phyloP scores from a whole-genome alignment of 495 filamentous ascomycete species.

The Lasiosphaeria ovina region DNA sequence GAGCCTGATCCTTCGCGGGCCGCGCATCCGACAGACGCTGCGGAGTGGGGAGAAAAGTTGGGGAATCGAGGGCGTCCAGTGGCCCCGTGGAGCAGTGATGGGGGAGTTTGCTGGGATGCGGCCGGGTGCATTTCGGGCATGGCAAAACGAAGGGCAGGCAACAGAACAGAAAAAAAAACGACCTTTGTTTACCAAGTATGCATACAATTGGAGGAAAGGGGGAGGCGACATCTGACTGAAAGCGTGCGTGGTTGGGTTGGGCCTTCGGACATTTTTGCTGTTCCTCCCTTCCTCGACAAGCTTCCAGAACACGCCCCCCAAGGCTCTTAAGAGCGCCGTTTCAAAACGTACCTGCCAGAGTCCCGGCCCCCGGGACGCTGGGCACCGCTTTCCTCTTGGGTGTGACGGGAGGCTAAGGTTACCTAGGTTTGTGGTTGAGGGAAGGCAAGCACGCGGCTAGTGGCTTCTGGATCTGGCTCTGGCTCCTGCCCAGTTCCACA shows the following conservation, averaged over 20 bases:
- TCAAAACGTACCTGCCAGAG: not conserved
- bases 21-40: conserved; percentile 14
- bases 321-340: too few relatives aligned
- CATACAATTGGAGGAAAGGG: too few relatives aligned
- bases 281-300: not conserved
- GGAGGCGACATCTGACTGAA: too few relatives aligned
- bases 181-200: too few relatives aligned
- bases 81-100: not conserved
- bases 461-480: not conserved
- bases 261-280: too few relatives aligned
- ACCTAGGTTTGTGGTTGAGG: not conserved
- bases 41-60: conserved; percentile 11
- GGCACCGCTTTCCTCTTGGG: not conserved
- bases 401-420: not conserved
- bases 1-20: conserved; percentile 17
- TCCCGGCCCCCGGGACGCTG: not conserved
- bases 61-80: conserved; percentile 3
- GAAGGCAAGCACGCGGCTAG: not conserved
- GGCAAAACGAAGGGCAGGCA: too few relatives aligned
- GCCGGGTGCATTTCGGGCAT: not conserved
- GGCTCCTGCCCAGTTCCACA: too few relatives aligned
- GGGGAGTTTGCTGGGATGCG: not conserved
- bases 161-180: too few relatives aligned
- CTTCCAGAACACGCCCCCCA: too few relatives aligned
- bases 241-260: too few relatives aligned